A percentile compares a stretch with the other conserved stretches of the same genome.
phyloP scores from a whole-genome alignment of 1,139 yeast genomes.

The Geotrichum restrictum region DNA sequence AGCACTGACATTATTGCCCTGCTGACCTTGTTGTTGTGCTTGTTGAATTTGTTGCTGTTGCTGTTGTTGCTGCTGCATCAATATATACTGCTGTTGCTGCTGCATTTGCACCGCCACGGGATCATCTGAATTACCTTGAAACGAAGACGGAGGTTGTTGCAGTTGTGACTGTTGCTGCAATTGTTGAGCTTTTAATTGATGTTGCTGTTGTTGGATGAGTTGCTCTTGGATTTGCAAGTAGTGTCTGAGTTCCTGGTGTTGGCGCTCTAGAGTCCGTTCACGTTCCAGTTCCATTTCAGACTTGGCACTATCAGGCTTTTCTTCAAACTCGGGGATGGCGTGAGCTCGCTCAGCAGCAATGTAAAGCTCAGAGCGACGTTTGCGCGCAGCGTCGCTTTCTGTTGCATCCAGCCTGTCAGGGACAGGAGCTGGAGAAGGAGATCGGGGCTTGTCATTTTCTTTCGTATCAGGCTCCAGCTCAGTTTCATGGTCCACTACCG shows the following conservation, averaged over 20 bases:
- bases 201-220: constrained; percentile 18
- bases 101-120: constrained; percentile 21
- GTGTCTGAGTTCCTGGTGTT: constrained; percentile 21
- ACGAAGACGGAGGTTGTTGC: background rate
- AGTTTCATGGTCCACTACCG: background rate
- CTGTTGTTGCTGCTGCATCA: constrained; percentile 11
- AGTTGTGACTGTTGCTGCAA: constrained; percentile 7
- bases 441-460: background rate
- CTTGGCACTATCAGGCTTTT: constrained; percentile 1
- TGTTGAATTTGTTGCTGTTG: constrained; percentile 12
- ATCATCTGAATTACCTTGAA: constrained; percentile 6
- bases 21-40: constrained; percentile 6
- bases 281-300: constrained; percentile 19
- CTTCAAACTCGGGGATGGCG: constrained; percentile 11
- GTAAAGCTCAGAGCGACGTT: constrained; percentile 16
- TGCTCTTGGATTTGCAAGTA: constrained; percentile 20
- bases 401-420: constrained; percentile 9
- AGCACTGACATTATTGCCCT: constrained; percentile 15
- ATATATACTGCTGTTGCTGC: constrained; percentile 17
- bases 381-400: constrained; percentile 16
- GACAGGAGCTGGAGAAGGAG: background rate
- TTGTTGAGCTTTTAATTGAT: constrained; percentile 11
- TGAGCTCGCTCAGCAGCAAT: constrained; percentile 17
- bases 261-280: constrained; percentile 19
- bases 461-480: background rate